Evolutionary conservation across 257 asterid species (phyloP).

Genomic region (Linaria vulgaris): DNA sequence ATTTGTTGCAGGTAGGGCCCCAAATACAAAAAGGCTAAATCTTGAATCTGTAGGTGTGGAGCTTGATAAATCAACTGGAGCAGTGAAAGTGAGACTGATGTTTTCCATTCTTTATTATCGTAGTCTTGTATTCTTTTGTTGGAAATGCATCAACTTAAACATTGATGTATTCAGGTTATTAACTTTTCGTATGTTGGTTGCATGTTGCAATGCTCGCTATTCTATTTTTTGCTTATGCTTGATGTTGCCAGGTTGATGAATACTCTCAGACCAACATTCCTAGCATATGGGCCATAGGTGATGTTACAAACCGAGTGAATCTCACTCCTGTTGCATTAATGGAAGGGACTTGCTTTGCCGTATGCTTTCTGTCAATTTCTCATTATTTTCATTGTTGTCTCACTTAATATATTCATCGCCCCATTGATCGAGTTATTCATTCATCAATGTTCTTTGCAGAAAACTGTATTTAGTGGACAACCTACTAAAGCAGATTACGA

Average conservation of each 20-base stretch:
- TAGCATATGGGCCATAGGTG: slow-evolving; percentile 98
- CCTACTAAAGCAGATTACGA: slow-evolving; percentile 70
- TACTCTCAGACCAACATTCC: slow-evolving; percentile 83
- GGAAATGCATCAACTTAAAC: not conserved
- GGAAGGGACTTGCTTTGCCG: slow-evolving; percentile 94
- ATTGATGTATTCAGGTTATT: not conserved
- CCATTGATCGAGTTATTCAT: too few species aligned
- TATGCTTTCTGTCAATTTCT: slow-evolving; percentile 36
- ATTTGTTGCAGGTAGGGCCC: slow-evolving; percentile 69
- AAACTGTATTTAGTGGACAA: slow-evolving; percentile 89
- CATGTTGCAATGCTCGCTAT: not conserved
- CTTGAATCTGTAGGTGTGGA: slow-evolving; percentile 82
- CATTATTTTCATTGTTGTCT: not conserved
- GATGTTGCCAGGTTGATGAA: slow-evolving; percentile 60
- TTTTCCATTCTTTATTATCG: not conserved
- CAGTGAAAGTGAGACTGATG: slow-evolving; percentile 61
- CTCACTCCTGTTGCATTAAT: slow-evolving; percentile 97
- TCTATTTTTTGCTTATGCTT: slow-evolving; percentile 9
- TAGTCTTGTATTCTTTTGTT: not conserved
- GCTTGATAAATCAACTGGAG: slow-evolving; percentile 59
- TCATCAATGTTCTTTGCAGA: slow-evolving; percentile 49
- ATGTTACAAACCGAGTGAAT: slow-evolving; percentile 89
- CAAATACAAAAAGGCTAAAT: slow-evolving; percentile 84
- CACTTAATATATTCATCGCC: not conserved
- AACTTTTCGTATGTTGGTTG: slow-evolving; percentile 5